phyloP scores from a whole-genome alignment of 2,329 filamentous ascomycete genomes.

The Fusarium sacchari region DNA sequence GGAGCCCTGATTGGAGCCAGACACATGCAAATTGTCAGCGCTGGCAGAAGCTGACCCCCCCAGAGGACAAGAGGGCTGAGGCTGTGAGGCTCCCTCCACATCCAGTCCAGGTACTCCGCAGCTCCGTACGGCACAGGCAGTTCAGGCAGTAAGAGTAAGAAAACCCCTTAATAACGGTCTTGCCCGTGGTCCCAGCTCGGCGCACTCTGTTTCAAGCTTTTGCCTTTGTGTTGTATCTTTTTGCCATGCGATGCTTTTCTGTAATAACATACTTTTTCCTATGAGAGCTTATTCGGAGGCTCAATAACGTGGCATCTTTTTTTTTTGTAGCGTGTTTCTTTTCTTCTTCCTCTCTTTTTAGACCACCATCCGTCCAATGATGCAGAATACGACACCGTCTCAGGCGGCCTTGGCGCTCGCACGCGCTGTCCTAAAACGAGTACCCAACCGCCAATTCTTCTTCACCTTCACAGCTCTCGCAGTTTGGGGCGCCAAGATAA shows the following conservation, averaged over 20 bases:
- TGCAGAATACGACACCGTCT: neutral
- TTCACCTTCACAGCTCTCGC: slow-evolving; percentile 47
- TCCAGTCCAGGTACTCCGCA: neutral
- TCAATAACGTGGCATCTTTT: neutral
- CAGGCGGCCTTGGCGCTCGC: neutral
- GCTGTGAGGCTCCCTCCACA: neutral
- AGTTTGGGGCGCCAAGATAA: slow-evolving; percentile 46
- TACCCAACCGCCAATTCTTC: slow-evolving; percentile 45
- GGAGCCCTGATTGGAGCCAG: neutral
- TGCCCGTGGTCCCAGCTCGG: neutral
- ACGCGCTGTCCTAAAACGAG: slow-evolving; percentile 26
- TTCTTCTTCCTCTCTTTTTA: neutral
- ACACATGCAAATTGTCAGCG: neutral
- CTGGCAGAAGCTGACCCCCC: neutral
- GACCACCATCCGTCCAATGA: neutral
- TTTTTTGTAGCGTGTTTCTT: neutral
- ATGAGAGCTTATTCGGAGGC: neutral
- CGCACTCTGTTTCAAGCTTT: neutral
- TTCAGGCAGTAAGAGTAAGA: neutral
- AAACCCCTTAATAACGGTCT: neutral
- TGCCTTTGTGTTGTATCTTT: neutral
- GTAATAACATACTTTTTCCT: neutral
- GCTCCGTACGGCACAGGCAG: too few species aligned
- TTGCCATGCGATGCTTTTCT: neutral
- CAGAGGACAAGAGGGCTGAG: neutral